Percentiles rank a stretch among this genome's conserved stretches.
Conservation (phyloP, 2,329 filamentous ascomycete species). For the Cercospora beticola region DNA sequence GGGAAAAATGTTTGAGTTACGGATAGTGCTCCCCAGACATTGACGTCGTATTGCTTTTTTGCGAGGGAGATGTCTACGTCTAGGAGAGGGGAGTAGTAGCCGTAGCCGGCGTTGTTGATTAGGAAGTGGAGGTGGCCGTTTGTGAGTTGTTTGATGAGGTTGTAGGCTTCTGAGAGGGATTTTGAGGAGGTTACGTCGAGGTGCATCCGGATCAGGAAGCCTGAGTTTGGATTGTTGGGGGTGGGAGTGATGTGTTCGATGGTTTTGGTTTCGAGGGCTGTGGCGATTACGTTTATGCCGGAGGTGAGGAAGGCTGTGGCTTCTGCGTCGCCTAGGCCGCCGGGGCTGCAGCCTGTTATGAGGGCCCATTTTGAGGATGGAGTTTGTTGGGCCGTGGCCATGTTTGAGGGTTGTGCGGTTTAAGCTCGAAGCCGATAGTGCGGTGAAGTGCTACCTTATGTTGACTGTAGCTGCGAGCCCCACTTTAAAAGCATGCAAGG, state of each 20-base stretch:
- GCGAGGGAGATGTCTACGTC: slow-evolving; percentile 42
- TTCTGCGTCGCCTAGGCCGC: slow-evolving; percentile 49
- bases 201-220: slow-evolving; percentile 33
- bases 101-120: slow-evolving; percentile 50
- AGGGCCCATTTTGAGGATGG: slow-evolving; percentile 43
- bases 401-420: background rate
- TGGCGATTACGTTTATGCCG: slow-evolving; percentile 48
- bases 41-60: slow-evolving; percentile 52
- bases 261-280: slow-evolving; percentile 37
- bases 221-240: slow-evolving; percentile 9
- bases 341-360: slow-evolving; percentile 51
- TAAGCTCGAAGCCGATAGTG: background rate
- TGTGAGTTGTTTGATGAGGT: slow-evolving; percentile 31
- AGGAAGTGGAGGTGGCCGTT: slow-evolving; percentile 48
- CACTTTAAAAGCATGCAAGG: background rate
- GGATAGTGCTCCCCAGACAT: slow-evolving; percentile 48
- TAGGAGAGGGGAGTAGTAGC: slow-evolving; percentile 31
- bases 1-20: slow-evolving; percentile 50
- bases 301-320: slow-evolving; percentile 47
- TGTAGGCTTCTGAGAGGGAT: slow-evolving; percentile 39
- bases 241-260: slow-evolving; percentile 16
- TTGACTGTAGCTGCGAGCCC: background rate
- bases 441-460: background rate
- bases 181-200: slow-evolving; percentile 45
- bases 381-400: background rate